These are phyloP conservation scores for Endotrypanum monterogeii DNA, from an alignment of 208 protist species.

Conservation along the genomic window DNA sequence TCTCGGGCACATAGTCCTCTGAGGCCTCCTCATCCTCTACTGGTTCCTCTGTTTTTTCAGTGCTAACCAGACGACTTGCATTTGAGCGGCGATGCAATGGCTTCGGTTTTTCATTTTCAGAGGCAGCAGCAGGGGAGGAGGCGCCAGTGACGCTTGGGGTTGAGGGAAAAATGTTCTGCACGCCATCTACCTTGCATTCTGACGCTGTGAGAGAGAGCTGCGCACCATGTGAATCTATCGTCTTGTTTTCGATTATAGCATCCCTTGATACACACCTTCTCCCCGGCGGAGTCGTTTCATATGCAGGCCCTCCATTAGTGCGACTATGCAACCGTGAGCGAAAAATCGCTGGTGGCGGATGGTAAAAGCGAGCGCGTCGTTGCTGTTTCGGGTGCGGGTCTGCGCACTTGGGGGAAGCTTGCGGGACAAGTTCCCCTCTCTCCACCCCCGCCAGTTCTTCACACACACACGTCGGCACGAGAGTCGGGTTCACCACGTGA, in stretches of 20 bases:
- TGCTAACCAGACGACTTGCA: not conserved
- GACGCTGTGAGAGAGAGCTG: not conserved
- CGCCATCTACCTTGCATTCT: not conserved
- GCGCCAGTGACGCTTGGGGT: not conserved
- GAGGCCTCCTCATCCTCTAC: constrained; percentile 37
- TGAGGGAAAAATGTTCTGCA: not conserved
- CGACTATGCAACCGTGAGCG: constrained; percentile 5
- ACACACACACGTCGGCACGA: constrained; percentile 45
- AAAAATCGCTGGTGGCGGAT: constrained; percentile 29
- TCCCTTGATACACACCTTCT: not conserved
- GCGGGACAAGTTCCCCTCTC: constrained; percentile 6
- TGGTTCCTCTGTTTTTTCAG: constrained; percentile 12
- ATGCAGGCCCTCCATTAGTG: not conserved
- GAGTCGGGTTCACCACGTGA: constrained; percentile 57
- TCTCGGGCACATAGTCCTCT: constrained; percentile 44
- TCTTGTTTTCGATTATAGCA: not conserved
- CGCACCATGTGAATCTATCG: not conserved
- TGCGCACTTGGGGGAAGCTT: constrained; percentile 6
- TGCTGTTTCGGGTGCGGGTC: not conserved
- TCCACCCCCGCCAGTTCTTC: constrained; percentile 61
- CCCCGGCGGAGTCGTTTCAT: not conserved
- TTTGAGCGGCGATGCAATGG: not conserved
- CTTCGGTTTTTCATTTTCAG: not conserved
- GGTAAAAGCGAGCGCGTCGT: constrained; percentile 20
- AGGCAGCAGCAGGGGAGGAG: not conserved